phyloP scores from a whole-genome alignment of 176 grass and related monocot species.

The Phoenix roebelenii region DNA sequence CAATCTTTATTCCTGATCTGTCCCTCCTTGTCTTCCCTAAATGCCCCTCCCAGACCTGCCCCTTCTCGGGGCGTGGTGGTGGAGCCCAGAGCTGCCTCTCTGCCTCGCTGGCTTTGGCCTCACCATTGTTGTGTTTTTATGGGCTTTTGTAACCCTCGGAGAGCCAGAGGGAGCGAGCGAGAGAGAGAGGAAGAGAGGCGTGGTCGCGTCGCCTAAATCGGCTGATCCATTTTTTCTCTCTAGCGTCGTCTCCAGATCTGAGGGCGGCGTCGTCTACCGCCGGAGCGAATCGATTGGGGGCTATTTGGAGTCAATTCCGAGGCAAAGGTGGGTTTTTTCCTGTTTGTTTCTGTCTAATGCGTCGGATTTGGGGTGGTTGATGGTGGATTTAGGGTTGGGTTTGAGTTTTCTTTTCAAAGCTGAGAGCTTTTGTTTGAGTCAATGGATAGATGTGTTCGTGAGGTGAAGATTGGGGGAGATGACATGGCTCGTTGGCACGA shows the following conservation, averaged over 20 bases:
- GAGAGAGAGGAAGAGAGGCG: neutral
- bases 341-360: neutral
- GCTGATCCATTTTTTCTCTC: neutral
- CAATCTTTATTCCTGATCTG: no score
- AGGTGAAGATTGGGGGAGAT: no score
- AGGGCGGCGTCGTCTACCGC: neutral
- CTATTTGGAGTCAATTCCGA: neutral
- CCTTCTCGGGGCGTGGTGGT: no score
- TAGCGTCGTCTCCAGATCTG: no score
- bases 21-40: no score
- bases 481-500: no score
- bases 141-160: neutral
- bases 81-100: neutral
- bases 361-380: neutral
- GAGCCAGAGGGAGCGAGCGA: conserved; percentile 1
- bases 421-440: neutral
- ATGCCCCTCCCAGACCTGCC: no score
- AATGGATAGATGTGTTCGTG: neutral
- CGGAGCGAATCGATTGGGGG: neutral
- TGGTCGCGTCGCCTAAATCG: neutral
- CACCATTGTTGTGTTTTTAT: neutral
- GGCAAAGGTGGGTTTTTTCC: conserved; percentile 3
- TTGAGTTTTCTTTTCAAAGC: no score
- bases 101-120: neutral
- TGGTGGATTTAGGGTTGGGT: no score